Conservation (phyloP, 176 grass and related monocot genomes). For the Eragrostis curvula region DNA sequence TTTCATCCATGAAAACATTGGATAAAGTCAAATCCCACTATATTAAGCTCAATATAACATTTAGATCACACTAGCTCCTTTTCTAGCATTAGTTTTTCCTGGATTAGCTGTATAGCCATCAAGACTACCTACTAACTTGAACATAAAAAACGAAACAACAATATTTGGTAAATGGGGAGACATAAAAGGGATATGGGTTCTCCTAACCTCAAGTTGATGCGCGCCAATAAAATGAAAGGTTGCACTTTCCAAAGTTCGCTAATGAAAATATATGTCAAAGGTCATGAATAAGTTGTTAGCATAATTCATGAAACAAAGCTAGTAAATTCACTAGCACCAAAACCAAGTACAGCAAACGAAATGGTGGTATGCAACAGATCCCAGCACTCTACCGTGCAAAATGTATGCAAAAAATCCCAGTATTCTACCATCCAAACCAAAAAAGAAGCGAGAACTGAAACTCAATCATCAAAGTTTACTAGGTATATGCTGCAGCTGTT, state of each 20-base stretch:
- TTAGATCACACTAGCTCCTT: neutral
- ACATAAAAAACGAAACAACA: neutral
- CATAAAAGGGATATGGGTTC: conserved; percentile 5
- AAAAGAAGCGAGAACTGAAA: conserved; percentile 2
- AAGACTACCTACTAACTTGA: neutral
- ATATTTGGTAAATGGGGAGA: neutral
- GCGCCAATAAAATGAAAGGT: conserved; percentile 18
- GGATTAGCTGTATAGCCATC: neutral
- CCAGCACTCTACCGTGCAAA: too few relatives aligned
- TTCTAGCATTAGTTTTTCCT: conserved; percentile 16
- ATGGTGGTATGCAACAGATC: neutral
- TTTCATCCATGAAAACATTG: neutral
- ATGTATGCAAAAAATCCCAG: neutral
- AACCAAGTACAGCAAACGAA: neutral
- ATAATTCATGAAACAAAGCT: conserved; percentile 11
- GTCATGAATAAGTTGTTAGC: conserved; percentile 9
- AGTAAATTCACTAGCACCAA: neutral
- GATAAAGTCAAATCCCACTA: conserved; percentile 1
- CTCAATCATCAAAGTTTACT: conserved; percentile 9
- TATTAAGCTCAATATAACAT: neutral
- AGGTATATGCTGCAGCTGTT: neutral
- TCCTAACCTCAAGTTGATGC: conserved; percentile 38
- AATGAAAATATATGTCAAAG: conserved; percentile 1
- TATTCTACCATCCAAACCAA: neutral
- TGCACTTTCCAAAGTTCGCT: neutral